phyloP scores from a whole-genome alignment of 1,284 basidiomycete species.

The Tetrapyrgos nigripes region DNA sequence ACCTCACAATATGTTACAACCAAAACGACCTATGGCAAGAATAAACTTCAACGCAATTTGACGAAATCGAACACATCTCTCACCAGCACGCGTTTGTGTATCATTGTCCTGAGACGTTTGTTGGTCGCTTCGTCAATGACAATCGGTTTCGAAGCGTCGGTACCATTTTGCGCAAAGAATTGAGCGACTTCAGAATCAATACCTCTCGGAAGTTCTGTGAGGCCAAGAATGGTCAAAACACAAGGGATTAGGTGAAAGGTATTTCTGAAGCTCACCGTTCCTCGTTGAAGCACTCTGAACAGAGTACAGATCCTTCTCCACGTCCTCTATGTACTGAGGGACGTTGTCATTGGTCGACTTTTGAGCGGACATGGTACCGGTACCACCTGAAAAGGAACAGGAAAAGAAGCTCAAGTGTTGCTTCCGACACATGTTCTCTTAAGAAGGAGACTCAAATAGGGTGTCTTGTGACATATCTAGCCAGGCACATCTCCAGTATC shows the following conservation, averaged over 20 bases:
- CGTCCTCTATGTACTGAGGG: constrained; percentile 31
- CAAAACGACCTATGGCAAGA: constrained; percentile 46
- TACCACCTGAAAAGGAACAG: not conserved
- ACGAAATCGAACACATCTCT: constrained; percentile 15
- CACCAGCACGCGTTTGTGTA: constrained; percentile 57
- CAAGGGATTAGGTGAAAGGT: not conserved
- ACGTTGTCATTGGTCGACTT: constrained; percentile 2
- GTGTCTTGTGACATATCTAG: constrained; percentile 7
- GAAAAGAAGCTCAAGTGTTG: constrained; percentile 7
- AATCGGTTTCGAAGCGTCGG: constrained; percentile 26
- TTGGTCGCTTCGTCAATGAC: constrained; percentile 54
- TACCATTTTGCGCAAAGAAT: constrained; percentile 46
- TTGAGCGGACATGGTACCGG: constrained; percentile 11
- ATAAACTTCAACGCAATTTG: not conserved
- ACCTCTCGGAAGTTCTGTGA: constrained; percentile 33
- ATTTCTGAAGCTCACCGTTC: not conserved
- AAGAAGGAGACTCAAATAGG: not conserved
- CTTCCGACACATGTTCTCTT: constrained; percentile 9
- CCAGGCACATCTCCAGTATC: too few relatives aligned
- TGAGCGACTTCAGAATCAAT: constrained; percentile 56
- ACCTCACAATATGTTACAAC: constrained; percentile 55
- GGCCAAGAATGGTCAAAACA: not conserved
- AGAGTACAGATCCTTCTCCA: constrained; percentile 37
- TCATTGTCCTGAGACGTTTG: constrained; percentile 50
- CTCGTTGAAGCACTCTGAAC: constrained; percentile 16